A percentile compares a stretch with the other conserved stretches of the same genome.
Conservation (phyloP, 2,329 filamentous ascomycete species). For the Venturia effusa region DNA sequence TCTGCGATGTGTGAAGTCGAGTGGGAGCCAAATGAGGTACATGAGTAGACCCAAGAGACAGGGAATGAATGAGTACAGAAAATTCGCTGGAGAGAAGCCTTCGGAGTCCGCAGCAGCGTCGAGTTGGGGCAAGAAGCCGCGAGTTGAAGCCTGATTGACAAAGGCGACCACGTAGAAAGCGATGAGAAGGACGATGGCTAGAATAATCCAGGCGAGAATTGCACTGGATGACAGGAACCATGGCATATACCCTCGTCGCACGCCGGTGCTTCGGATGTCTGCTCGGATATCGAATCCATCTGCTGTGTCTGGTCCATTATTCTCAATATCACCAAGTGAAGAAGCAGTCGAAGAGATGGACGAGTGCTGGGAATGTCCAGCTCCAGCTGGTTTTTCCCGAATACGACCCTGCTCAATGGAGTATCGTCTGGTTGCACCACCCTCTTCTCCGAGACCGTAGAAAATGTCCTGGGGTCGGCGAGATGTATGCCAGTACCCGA, state of each 20-base stretch:
- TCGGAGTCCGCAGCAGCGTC: constrained; percentile 43
- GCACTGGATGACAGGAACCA: constrained; percentile 62
- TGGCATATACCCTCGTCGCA: constrained; percentile 59
- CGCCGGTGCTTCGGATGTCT: constrained; percentile 39
- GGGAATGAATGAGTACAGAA: constrained; percentile 71
- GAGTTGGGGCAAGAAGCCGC: constrained; percentile 64
- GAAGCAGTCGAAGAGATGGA: not conserved
- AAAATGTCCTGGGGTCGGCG: constrained; percentile 57
- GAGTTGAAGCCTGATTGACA: constrained; percentile 51
- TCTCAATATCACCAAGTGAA: constrained; percentile 11
- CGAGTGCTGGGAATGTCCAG: constrained; percentile 16
- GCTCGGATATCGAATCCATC: constrained; percentile 37
- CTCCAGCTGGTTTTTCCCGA: constrained; percentile 32
- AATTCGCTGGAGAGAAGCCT: constrained; percentile 78
- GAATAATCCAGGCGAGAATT: constrained; percentile 51
- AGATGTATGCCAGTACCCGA: constrained; percentile 79
- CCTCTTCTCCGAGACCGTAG: constrained; percentile 65
- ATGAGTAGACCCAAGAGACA: constrained; percentile 55
- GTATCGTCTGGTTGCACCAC: constrained; percentile 40
- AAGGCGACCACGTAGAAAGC: constrained; percentile 67
- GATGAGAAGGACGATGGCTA: constrained; percentile 27
- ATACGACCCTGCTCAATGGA: constrained; percentile 38
- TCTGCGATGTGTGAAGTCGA: constrained; percentile 55
- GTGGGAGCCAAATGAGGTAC: constrained; percentile 54
- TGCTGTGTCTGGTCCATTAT: constrained; percentile 20